A percentile compares a stretch with the other conserved stretches of the same genome.
phyloP scores from a whole-genome alignment of 345 rosid species.

The Viola odorata region DNA sequence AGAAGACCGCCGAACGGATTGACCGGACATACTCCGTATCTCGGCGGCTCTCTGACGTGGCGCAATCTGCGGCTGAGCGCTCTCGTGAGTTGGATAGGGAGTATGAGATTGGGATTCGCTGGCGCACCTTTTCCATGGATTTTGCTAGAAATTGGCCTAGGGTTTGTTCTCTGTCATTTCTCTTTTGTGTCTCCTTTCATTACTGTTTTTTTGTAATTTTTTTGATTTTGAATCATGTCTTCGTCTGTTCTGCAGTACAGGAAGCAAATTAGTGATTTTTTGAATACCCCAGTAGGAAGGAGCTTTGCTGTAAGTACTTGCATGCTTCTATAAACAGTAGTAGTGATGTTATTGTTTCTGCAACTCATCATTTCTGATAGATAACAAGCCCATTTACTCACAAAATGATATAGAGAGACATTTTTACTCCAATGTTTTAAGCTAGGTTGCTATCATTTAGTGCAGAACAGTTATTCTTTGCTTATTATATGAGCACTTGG shows the following conservation, averaged over 20 bases:
- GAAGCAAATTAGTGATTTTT: slow-evolving; percentile 61
- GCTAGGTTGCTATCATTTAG: too few relatives aligned
- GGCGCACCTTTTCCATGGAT: slow-evolving; percentile 61
- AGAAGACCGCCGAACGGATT: slow-evolving; percentile 72
- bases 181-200: background rate
- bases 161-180: slow-evolving; percentile 36
- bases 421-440: too few relatives aligned
- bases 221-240: background rate
- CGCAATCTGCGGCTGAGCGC: slow-evolving; percentile 51
- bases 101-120: slow-evolving; percentile 51
- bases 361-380: too few relatives aligned
- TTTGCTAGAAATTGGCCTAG: slow-evolving; percentile 75
- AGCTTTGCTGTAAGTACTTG: slow-evolving; percentile 58
- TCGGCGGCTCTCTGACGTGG: slow-evolving; percentile 50
- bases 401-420: too few relatives aligned
- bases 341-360: too few relatives aligned
- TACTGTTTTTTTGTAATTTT: background rate
- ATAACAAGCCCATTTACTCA: too few relatives aligned
- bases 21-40: slow-evolving; percentile 77
- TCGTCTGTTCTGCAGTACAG: slow-evolving; percentile 61
- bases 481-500: too few relatives aligned
- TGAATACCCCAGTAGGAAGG: slow-evolving; percentile 72
- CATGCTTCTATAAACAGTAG: background rate
- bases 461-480: too few relatives aligned
- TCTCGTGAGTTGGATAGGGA: slow-evolving; percentile 81